A percentile compares a stretch with the other conserved stretches of the same genome.
These are phyloP conservation scores for Fonsecaea monophora DNA, from an alignment of 2,329 filamentous ascomycete species.

Conservation along the genomic window DNA sequence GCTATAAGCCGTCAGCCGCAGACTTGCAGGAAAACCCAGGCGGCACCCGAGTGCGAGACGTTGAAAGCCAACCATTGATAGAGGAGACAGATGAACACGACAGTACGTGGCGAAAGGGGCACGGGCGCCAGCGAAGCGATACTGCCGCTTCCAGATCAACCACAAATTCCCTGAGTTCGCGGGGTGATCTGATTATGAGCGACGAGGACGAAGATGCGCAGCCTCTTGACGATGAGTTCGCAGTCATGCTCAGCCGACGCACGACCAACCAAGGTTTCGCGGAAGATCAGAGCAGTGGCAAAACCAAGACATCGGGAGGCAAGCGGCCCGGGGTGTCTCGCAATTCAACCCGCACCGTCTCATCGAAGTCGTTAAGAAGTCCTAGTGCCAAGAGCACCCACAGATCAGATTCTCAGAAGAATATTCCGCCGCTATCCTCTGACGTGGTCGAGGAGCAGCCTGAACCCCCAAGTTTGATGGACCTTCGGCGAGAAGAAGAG, in stretches of 20 bases:
- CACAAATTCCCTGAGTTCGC: slow-evolving; percentile 82
- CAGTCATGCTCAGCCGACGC: slow-evolving; percentile 77
- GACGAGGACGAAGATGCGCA: slow-evolving; percentile 86
- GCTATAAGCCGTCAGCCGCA: slow-evolving; percentile 89
- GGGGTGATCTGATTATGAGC: slow-evolving; percentile 89
- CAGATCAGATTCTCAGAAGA: slow-evolving; percentile 43
- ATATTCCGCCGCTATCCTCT: slow-evolving; percentile 25
- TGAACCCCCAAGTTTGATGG: slow-evolving; percentile 57
- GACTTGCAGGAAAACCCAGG: slow-evolving; percentile 88
- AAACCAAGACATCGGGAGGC: slow-evolving; percentile 51
- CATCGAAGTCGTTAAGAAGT: slow-evolving; percentile 51
- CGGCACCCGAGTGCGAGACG: slow-evolving; percentile 50
- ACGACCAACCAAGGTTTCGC: slow-evolving; percentile 59
- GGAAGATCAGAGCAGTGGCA: slow-evolving; percentile 75
- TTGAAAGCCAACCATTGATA: slow-evolving; percentile 75
- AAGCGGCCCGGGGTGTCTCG: slow-evolving; percentile 57
- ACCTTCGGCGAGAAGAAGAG: slow-evolving; percentile 66
- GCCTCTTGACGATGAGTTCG: slow-evolving; percentile 91
- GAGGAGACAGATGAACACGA: slow-evolving; percentile 62
- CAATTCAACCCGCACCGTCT: slow-evolving; percentile 53
- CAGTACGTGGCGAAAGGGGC: slow-evolving; percentile 44
- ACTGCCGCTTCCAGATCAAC: slow-evolving; percentile 82
- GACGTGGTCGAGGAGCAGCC: slow-evolving; percentile 22
- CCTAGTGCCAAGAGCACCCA: slow-evolving; percentile 44
- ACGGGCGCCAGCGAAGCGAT: slow-evolving; percentile 71